A percentile compares a stretch with the other conserved stretches of the same genome.
Conservation (phyloP, 495 filamentous ascomycete species). For the Cercophora sp. region DNA sequence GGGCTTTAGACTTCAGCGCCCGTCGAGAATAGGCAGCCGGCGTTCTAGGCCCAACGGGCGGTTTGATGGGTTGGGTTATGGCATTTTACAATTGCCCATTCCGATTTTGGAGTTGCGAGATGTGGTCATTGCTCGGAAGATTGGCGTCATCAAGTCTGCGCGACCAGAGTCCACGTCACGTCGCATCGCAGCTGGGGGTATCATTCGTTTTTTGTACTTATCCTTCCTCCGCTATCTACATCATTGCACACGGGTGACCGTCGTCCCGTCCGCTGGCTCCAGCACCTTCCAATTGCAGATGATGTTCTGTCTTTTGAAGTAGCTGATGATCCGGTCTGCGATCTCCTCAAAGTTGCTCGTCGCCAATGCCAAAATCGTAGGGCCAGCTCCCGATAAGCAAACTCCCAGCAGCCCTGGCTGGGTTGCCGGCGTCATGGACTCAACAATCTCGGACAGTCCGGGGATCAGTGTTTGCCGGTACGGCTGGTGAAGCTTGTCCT, state of each 20-base stretch:
- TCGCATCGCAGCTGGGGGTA: conserved; percentile 15
- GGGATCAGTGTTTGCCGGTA: conserved; percentile 87
- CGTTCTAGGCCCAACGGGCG: no score
- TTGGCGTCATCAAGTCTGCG: not conserved
- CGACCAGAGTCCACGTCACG: not conserved
- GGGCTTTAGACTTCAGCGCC: no score
- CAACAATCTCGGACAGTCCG: conserved; percentile 83
- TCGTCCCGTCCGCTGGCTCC: conserved; percentile 81
- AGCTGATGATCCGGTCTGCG: conserved; percentile 65
- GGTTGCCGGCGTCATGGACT: conserved; percentile 74
- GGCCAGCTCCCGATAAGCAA: conserved; percentile 88
- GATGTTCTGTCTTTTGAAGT: conserved; percentile 60
- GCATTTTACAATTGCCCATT: no score
- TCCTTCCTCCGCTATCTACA: not conserved
- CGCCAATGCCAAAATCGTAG: conserved; percentile 88
- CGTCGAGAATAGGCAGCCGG: no score
- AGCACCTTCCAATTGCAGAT: conserved; percentile 81
- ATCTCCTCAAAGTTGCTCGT: conserved; percentile 83
- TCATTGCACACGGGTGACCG: conserved; percentile 41
- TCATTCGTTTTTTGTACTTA: conserved; percentile 15
- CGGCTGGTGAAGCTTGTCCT: conserved; percentile 94
- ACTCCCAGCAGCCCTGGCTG: conserved; percentile 88
- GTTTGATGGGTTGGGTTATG: no score
- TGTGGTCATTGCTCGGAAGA: not conserved
- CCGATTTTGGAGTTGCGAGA: no score